Evolutionary conservation across 2,329 filamentous ascomycete species (phyloP), one percentile per base, ranked within the genome.

Genomic region (Penicillium sumatraense): DNA sequence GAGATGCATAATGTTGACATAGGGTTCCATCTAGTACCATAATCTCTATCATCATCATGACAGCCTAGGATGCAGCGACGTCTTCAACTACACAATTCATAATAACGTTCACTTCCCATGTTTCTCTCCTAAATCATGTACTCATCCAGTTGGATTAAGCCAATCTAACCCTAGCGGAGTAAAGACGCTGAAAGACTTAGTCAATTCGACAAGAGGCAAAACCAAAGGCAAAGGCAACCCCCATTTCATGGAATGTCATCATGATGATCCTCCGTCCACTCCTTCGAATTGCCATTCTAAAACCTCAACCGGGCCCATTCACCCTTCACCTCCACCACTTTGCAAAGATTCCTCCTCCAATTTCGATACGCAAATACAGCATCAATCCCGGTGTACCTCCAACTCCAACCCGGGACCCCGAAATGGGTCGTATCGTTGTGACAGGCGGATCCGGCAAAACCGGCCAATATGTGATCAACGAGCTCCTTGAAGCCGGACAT

Each of bases 401-500:
- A 49, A 23, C 41, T 23, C 20, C 75, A 40, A n/a, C n/a, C n/a
- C n/a, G n/a, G n/a, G 75, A 46, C 10, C 85, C 13, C 61, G 78
- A 56, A 81, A 80, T 64, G 77, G 79, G 54, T 47, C 73, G 75
- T 47, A 76, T 81, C 60, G 77, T 84, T 44, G 80, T 84, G 59
- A 84, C 82, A 0, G 83, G 83, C 24, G 82, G 83, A 57, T 80
- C 77, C 58, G 82, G 82, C 54, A 81, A 83, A 69, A 81, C 81
- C 29, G 82, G 83, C 14, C 75, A 81, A 49, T 78, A 82, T 70
- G 76, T 79, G 33, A 83, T 85, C 52, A 75, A 77, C 7, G 75
- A 83, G 27, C 76, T 86, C 16, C 68, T 83, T 41, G 71, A 75
- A 9, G 71, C 74, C 53, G 82, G 81, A 41, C 78, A 85, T 61